A percentile compares a stretch with the other conserved stretches of the same genome.
These are phyloP conservation scores for Beta corolliflora DNA, from an alignment of 179 eudicot species.

Conservation along the genomic window DNA sequence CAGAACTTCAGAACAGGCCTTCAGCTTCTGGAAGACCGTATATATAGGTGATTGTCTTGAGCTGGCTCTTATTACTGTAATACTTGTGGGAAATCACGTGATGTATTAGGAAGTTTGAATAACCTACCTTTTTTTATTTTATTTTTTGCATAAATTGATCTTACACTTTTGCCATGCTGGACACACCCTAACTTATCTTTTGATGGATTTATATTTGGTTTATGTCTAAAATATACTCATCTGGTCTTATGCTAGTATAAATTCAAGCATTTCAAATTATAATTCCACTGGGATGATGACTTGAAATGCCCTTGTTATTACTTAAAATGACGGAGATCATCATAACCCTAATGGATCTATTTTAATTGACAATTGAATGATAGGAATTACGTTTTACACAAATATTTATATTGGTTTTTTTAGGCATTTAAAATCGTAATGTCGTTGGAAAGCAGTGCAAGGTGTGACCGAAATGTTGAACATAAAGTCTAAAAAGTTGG, in stretches of 20 bases:
- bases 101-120: background rate
- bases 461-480: background rate
- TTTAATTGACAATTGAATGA: background rate
- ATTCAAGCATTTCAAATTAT: background rate
- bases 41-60: slow-evolving; percentile 60
- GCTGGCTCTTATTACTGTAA: background rate
- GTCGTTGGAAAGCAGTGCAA: background rate
- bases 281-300: background rate
- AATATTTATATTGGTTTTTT: background rate
- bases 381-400: background rate
- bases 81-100: background rate
- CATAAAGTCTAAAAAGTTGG: background rate
- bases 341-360: background rate
- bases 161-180: background rate
- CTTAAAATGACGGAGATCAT: background rate
- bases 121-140: too few species aligned
- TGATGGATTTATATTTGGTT: background rate
- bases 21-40: slow-evolving; percentile 93
- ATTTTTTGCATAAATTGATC: too few species aligned
- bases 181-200: background rate
- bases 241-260: background rate
- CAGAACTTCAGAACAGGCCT: slow-evolving; percentile 81
- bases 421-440: background rate
- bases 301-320: background rate
- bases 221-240: background rate